These are phyloP conservation scores for Ustilago loliicola DNA, from an alignment of 1,284 basidiomycete genomes.

Conservation along the genomic window DNA sequence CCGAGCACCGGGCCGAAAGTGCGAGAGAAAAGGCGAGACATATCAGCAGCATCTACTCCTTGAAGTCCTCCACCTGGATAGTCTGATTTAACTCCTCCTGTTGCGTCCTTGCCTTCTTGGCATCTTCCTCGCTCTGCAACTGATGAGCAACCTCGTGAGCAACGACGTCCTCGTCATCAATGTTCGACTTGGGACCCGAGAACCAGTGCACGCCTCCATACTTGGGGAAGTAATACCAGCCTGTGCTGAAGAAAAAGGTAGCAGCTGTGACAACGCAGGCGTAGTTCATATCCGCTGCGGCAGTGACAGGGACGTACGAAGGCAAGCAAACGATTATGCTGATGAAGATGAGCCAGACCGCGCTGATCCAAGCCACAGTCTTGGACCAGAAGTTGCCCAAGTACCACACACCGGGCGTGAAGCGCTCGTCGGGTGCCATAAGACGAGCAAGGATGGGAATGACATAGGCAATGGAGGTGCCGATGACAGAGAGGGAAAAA, in stretches of 20 bases:
- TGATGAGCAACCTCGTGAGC: conserved; percentile 29
- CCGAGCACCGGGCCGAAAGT: neutral
- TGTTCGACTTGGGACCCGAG: conserved; percentile 46
- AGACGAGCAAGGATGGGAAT: conserved; percentile 47
- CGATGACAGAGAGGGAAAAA: conserved; percentile 50
- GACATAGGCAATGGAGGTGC: conserved; percentile 43
- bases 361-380: conserved; percentile 41
- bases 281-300: conserved; percentile 53
- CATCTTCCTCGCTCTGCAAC: conserved; percentile 28
- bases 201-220: conserved; percentile 54
- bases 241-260: conserved; percentile 42
- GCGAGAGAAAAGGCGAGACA: neutral
- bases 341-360: conserved; percentile 47
- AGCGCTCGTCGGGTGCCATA: conserved; percentile 26
- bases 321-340: conserved; percentile 53
- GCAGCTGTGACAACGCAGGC: conserved; percentile 50
- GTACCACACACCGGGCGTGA: conserved; percentile 52
- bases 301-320: conserved; percentile 39
- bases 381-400: conserved; percentile 52
- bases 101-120: conserved; percentile 28
- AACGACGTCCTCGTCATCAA: conserved; percentile 43
- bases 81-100: conserved; percentile 34
- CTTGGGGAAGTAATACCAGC: conserved; percentile 53
- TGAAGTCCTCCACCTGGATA: conserved; percentile 34
- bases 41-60: conserved; percentile 20